Conservation (phyloP, 257 asterid species). For the Ajuga chamaepitys region DNA sequence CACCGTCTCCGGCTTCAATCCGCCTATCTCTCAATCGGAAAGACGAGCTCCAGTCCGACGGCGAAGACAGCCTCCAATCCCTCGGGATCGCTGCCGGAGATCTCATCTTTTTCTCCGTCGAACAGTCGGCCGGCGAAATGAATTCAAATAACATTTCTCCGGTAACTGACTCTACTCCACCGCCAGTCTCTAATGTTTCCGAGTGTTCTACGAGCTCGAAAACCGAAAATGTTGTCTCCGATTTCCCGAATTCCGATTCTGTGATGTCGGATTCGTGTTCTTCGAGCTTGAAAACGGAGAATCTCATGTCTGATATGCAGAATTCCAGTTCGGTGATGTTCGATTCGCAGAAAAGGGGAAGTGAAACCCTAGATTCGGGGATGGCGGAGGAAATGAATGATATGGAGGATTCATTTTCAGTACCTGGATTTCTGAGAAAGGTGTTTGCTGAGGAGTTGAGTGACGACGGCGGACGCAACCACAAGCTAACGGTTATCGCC, state of each 20-base stretch:
- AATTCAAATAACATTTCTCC: background rate
- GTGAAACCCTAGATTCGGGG: slow-evolving; percentile 6
- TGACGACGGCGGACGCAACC: slow-evolving; percentile 37
- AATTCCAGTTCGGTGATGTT: slow-evolving; percentile 1
- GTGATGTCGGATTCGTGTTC: slow-evolving; percentile 8
- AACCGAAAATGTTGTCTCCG: background rate
- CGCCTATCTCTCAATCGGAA: slow-evolving; percentile 73
- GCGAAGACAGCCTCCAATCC: slow-evolving; percentile 41
- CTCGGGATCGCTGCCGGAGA: slow-evolving; percentile 74
- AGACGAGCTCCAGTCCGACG: slow-evolving; percentile 51
- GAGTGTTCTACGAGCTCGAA: slow-evolving; percentile 11
- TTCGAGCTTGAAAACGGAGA: slow-evolving; percentile 6
- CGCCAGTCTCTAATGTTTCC: background rate
- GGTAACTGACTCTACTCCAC: background rate
- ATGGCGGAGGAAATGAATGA: slow-evolving; percentile 24
- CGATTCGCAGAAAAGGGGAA: slow-evolving; percentile 9
- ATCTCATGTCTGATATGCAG: background rate
- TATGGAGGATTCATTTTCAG: slow-evolving; percentile 58
- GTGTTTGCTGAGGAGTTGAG: slow-evolving; percentile 60
- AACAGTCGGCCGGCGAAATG: slow-evolving; percentile 2
- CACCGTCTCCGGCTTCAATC: slow-evolving; percentile 33
- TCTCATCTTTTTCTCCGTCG: slow-evolving; percentile 48
- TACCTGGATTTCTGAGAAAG: slow-evolving; percentile 78
- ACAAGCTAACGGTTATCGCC: slow-evolving; percentile 56
- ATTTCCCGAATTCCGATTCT: slow-evolving; percentile 2